A percentile compares a stretch with the other conserved stretches of the same genome.
phyloP scores from a whole-genome alignment of 768 basidiomycete genomes.

The Agrocybe praecox region DNA sequence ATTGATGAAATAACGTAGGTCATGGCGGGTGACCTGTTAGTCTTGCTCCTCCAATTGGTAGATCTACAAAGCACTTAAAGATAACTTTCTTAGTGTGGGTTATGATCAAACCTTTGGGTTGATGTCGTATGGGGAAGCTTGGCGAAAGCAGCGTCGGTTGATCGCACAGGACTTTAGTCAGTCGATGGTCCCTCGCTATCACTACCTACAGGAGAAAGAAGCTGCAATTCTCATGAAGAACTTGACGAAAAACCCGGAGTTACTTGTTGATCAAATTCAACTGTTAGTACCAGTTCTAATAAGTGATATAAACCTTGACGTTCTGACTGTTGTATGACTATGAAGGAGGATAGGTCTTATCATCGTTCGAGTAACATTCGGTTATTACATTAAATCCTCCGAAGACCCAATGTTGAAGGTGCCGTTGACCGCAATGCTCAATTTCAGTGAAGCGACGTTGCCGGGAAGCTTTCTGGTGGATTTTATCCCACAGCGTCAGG shows the following conservation, averaged over 20 bases:
- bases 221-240: not conserved
- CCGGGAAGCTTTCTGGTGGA: conserved; percentile 39
- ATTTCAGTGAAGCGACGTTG: conserved; percentile 45
- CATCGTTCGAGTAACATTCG: conserved; percentile 53
- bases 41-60: no score
- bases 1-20: conserved; percentile 45
- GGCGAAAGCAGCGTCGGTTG: conserved; percentile 34
- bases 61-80: no score
- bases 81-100: conserved; percentile 28
- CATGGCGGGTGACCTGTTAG: conserved; percentile 37
- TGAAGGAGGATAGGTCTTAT: conserved; percentile 46
- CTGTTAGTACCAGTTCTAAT: no score
- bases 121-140: conserved; percentile 32
- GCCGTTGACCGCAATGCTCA: conserved; percentile 44
- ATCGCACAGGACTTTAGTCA: conserved; percentile 7
- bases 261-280: conserved; percentile 28
- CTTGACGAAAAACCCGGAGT: conserved; percentile 14
- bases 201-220: conserved; percentile 8
- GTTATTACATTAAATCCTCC: conserved; percentile 45
- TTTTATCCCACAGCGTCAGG: conserved; percentile 26
- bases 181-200: not conserved
- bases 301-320: no score
- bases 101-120: conserved; percentile 42
- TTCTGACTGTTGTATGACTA: not conserved
- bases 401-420: conserved; percentile 48